Base-by-base conservation (phyloP, 495 filamentous ascomycete genomes). In the Aspergillus heteromorphus region DNA sequence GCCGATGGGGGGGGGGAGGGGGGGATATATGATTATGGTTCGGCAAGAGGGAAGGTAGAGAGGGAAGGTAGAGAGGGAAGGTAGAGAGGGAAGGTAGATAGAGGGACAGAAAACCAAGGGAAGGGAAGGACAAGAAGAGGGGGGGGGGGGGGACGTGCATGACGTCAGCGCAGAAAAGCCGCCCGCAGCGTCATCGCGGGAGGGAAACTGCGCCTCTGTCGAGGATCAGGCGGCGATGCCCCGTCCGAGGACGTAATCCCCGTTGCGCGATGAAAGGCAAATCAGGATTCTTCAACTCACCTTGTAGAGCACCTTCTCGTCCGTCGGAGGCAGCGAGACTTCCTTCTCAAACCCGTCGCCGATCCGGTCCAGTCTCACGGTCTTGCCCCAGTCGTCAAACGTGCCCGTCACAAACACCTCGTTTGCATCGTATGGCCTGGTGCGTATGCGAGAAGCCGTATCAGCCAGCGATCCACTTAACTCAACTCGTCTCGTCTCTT, bases 361-460 rank as follows among this genome's bases (percentile, higher is more conserved):
- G 19, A 82, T 80, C 65, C 87, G 86, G 42, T 90, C 84, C 47
- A 98, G 79, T 74, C 85, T 83, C 62, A 89, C 83, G 45, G 81
- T 89, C 77, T 90, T 88, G 42, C 80, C 76, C 93, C 93, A 98
- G 73, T 91, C 81, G 70, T 98, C 92, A 67, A 97, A 98, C 45
- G 88, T 92, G 63, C 93, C 93, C 6, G 92, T 96, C 54, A 98
- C 93, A 68, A 87, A 91, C 59, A 98, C 93, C 66, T 96, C 91
- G 56, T 79, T 78, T 56, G 88, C 90, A 57, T 77, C 64, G 65
- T 90, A 83, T 58, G 83, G 81, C 89, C 89, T 92, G 56, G 20
- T 55, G 40, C 47, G 51, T 21, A 65, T 56, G 61, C 58, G 47
- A 62, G 59, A 48, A 64, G 58, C 60, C 58, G 61, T 20, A 50